Base-by-base conservation (phyloP, 2,329 filamentous ascomycete genomes). In the Chaetothyriales sp. region DNA sequence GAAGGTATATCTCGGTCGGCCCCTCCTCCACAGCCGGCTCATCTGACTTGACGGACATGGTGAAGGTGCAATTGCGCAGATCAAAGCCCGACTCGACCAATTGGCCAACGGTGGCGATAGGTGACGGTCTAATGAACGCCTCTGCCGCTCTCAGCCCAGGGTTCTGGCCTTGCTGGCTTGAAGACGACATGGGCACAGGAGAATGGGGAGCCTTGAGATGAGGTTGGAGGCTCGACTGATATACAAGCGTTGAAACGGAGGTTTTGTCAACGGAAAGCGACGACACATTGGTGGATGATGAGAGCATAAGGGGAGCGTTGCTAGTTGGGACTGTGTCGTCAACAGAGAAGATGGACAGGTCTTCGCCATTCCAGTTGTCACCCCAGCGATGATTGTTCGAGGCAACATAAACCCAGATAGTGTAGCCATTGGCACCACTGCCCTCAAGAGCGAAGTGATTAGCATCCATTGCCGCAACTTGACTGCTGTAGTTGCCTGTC, bases 301-400 rank as follows among this genome's bases (percentile, higher is more conserved):
- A 67, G n/a, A 37, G 51, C n/a, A 43, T 53, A 52, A 55, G 18
- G 29, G 54, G 29, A 62, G 59, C n/a, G 67, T 64, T 47, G 66
- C 48, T 43, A 50, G 62, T 18, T 72, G 74, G 67, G 47, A 76
- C 70, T 29, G 81, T 82, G 66, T 98, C 94, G 64, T 98, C 89
- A 4, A 80, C 61, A 0, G 88, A 95, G 64, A 82, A 85, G 51
- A 98, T 92, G 4, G 89, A 95, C 33, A 98, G 70, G 65, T 98
- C 92, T 67, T 98, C 92, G 46, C 92, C 92, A 60, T 98, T 98
- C 92, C 92, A 98, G 58, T 88, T 81, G 62, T 98, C 92, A 51
- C 92, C 92, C 70, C 86, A 83, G 63, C 83, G 75, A 64, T 98
- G 92, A 56, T 84, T 83, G 65, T 97, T 98, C 76, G 86, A 77